Evolutionary conservation across 306 rosid genomes (phyloP), one percentile per base, ranked within the genome.

Genomic region (Morella rubra): DNA sequence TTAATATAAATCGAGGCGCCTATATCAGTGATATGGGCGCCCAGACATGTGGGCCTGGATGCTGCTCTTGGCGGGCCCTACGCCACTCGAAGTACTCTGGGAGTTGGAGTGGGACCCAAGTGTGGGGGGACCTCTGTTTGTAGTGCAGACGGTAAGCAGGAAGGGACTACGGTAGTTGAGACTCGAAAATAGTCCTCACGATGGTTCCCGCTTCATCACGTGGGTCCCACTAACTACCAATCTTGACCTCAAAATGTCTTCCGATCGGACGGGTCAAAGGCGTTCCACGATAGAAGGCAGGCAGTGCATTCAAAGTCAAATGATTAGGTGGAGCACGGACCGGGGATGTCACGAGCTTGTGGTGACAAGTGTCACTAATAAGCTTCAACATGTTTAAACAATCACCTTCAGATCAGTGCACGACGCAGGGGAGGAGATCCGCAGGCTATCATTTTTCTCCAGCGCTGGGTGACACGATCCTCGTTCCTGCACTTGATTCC

Each of bases 301-400:
- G 51, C 53, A 49, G 11, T 49, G 16, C 11, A 49, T 11, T 49
- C 14, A 12, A 47, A 49, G 11, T 49, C 16, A 12, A 80, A 80
- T 77, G 42, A 80, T 80, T 80, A 2, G 68, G 66, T 69, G 87
- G 80, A 51, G 51, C 6, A 59, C 0, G 16, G 80, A 70, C 61
- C 55, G 20, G 46, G 46, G 71, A 65, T 72, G 71, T 80, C 71
- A 61, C 53, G 50, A 27, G n/a, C 14, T 47, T 20, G 81, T n/a
- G 76, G 84, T 65, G 81, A 69, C 81, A 83, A 69, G 4, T 61
- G 80, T 80, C 66, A 19, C 70, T 79, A 78, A 76, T 81, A 73
- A 85, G 27, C 73, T 24, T 32, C 77, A 80, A 74, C 83, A 82
- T 83, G 76, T 78, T 77, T 49, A 9, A 74, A 53, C 90, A 74